Conservation (phyloP, 305 asterid genomes). For the Fraxinus sp. region DNA sequence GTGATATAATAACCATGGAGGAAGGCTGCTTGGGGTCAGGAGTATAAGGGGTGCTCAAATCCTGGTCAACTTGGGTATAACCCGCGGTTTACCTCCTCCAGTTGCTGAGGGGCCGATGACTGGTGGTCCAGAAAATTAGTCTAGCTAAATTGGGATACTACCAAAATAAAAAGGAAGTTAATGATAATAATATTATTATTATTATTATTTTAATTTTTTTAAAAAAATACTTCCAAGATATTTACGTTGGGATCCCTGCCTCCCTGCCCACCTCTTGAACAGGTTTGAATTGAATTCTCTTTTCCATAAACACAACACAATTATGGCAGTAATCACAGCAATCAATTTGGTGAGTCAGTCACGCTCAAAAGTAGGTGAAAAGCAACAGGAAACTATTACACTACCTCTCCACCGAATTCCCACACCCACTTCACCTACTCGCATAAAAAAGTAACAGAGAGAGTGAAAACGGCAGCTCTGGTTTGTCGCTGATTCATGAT, state of each 20-base stretch:
- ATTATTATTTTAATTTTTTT: too few species aligned
- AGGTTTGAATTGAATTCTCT: neutral
- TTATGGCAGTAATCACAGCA: conserved; percentile 11
- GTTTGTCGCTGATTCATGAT: conserved; percentile 36
- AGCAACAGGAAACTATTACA: conserved; percentile 21
- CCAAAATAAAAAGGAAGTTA: too few species aligned
- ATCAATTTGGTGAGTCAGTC: conserved; percentile 9
- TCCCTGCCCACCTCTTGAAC: neutral
- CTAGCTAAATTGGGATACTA: too few species aligned
- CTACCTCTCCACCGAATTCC: conserved; percentile 28
- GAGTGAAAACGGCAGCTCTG: conserved; percentile 30
- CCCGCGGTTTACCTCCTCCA: too few species aligned
- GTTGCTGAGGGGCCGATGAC: too few species aligned
- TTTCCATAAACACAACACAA: neutral
- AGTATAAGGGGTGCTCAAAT: too few species aligned
- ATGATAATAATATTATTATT: too few species aligned
- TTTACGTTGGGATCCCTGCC: neutral
- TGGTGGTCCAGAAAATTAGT: too few species aligned
- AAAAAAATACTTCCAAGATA: neutral
- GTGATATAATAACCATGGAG: too few species aligned
- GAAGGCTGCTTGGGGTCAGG: too few species aligned
- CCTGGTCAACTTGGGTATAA: too few species aligned
- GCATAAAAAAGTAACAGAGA: conserved; percentile 2
- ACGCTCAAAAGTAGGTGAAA: conserved; percentile 27
- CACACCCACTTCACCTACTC: conserved; percentile 2